These are phyloP conservation scores for Elongisporangium senticosum DNA, from an alignment of 352 stramenopile species.

Conservation along the genomic window DNA sequence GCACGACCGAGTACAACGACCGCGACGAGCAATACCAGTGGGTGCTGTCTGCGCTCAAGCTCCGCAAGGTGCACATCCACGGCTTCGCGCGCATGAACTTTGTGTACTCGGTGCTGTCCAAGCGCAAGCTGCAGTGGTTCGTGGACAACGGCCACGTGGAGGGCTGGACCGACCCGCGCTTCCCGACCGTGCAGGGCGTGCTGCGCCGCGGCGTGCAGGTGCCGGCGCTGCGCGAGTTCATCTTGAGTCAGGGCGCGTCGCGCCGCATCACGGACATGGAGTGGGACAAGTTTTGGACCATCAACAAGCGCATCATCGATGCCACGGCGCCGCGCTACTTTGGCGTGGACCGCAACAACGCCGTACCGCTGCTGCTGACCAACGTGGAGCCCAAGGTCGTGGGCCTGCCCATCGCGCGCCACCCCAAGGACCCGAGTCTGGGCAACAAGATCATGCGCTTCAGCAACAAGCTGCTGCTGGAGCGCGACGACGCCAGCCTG, in stretches of 20 bases:
- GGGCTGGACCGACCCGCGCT: conserved; percentile 97
- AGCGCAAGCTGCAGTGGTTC: conserved; percentile 99
- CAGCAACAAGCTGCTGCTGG: conserved; percentile 88
- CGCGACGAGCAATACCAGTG: conserved; percentile 98
- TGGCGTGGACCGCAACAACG: conserved; percentile 88
- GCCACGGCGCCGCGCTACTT: conserved; percentile 95
- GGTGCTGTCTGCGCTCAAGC: conserved; percentile 83
- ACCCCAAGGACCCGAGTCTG: conserved; percentile 76
- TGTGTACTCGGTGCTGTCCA: conserved; percentile 97
- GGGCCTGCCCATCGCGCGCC: conserved; percentile 54
- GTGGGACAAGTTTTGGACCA: conserved; percentile 99
- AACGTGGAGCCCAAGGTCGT: conserved; percentile 63
- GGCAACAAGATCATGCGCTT: conserved; percentile 89
- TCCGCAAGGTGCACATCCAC: conserved; percentile 87
- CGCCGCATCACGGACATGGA: conserved; percentile 98
- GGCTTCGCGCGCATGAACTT: conserved; percentile 99
- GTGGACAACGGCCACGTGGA: conserved; percentile 96
- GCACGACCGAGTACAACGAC: conserved; percentile 99
- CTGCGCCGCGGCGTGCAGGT: conserved; percentile 95
- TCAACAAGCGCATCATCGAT: conserved; percentile 99
- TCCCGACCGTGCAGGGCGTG: conserved; percentile 97
- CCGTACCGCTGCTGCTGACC: conserved; percentile 86
- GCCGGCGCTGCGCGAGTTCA: conserved; percentile 95
- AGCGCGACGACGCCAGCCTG: conserved; percentile 92
- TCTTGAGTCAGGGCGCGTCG: conserved; percentile 95